These are phyloP conservation scores for Lavandula angustifolia DNA, from an alignment of 257 asterid species.

Conservation along the genomic window DNA sequence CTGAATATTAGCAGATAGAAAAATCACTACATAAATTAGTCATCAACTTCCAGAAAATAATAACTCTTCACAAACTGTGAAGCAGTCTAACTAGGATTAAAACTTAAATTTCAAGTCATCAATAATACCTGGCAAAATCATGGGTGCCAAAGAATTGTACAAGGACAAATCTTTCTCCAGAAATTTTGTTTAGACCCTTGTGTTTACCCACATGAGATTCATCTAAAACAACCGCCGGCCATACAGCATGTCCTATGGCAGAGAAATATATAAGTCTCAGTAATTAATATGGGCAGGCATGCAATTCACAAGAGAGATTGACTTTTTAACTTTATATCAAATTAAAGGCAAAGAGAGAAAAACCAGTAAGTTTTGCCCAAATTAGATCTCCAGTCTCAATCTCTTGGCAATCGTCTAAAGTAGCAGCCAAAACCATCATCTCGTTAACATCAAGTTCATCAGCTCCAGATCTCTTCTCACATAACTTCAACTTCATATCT, in stretches of 20 bases:
- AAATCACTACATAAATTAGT: constrained; percentile 32
- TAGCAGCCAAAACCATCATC: constrained; percentile 87
- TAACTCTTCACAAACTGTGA: constrained; percentile 26
- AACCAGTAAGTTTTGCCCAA: constrained; percentile 99
- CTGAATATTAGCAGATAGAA: constrained; percentile 44
- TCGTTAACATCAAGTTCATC: constrained; percentile 78
- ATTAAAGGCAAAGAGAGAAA: constrained; percentile 29
- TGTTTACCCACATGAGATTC: constrained; percentile 68
- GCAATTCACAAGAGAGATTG: constrained; percentile 21
- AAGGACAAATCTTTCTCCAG: constrained; percentile 78
- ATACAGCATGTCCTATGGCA: constrained; percentile 87
- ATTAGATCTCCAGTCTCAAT: constrained; percentile 84
- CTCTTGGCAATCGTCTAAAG: constrained; percentile 73
- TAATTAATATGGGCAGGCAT: constrained; percentile 11
- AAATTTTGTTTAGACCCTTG: constrained; percentile 67
- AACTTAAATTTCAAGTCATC: constrained; percentile 5
- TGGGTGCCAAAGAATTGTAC: constrained; percentile 98
- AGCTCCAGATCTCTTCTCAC: constrained; percentile 54
- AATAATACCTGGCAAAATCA: constrained; percentile 91
- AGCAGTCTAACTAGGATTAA: constrained; percentile 25
- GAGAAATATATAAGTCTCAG: constrained; percentile 28
- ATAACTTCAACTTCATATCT: constrained; percentile 53
- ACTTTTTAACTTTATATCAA: constrained; percentile 18
- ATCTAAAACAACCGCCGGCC: constrained; percentile 94
- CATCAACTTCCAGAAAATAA: constrained; percentile 23